These are phyloP conservation scores for Lunasporangiospora selenospora DNA, from an alignment of 192 early-diverging fungal genomes.

Conservation along the genomic window DNA sequence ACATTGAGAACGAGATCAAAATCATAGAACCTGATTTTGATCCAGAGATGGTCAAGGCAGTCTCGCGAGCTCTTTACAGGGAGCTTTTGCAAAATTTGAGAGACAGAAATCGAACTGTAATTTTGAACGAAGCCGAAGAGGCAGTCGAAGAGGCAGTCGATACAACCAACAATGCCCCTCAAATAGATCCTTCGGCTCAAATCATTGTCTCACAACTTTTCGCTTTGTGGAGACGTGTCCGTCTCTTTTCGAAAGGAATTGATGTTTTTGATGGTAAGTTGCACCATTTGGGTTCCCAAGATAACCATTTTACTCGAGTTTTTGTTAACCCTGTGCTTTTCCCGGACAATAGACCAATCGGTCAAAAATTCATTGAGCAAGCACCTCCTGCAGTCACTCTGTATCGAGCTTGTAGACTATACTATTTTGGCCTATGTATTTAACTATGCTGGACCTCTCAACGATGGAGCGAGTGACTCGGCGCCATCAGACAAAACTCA, in stretches of 20 bases:
- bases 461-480: neutral
- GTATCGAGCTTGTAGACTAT: conserved; percentile 16
- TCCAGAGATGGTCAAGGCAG: conserved; percentile 23
- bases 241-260: conserved; percentile 18
- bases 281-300: too few relatives aligned
- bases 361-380: conserved; percentile 42
- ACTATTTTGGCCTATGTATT: neutral
- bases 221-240: conserved; percentile 15
- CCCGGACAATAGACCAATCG: conserved; percentile 5
- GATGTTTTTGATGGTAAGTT: conserved; percentile 35
- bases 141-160: conserved; percentile 2
- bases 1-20: conserved; percentile 25
- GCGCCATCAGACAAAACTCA: neutral
- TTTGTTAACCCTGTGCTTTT: too few relatives aligned
- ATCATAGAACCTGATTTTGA: conserved; percentile 41
- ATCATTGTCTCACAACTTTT: too few relatives aligned
- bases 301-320: too few relatives aligned
- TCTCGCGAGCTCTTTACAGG: conserved; percentile 13
- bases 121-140: conserved; percentile 14
- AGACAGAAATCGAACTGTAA: conserved; percentile 31
- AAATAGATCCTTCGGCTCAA: too few relatives aligned
- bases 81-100: conserved; percentile 28
- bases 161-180: neutral
- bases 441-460: too few relatives aligned
- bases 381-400: conserved; percentile 35